phyloP scores from a whole-genome alignment of 495 filamentous ascomycete species.

The Hypoxylon lienhwacheense region DNA sequence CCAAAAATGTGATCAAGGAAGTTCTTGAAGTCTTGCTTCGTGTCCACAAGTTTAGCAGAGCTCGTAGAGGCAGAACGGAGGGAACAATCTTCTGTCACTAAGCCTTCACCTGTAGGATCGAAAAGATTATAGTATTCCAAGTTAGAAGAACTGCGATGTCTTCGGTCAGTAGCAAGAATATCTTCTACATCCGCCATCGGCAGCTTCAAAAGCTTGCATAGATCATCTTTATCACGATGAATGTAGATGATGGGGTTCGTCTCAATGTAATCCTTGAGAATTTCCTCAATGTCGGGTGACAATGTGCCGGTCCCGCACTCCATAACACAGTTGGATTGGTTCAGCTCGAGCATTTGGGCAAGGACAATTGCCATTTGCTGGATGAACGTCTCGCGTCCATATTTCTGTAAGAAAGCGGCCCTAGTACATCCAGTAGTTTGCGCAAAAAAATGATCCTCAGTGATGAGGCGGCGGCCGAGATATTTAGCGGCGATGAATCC shows the following conservation, averaged over 20 bases:
- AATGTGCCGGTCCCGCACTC: slow-evolving; percentile 62
- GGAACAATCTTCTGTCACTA: slow-evolving; percentile 47
- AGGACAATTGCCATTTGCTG: slow-evolving; percentile 64
- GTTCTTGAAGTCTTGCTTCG: slow-evolving; percentile 71
- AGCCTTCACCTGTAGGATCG: slow-evolving; percentile 46
- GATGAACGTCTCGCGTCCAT: slow-evolving; percentile 63
- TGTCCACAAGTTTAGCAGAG: slow-evolving; percentile 62
- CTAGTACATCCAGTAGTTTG: slow-evolving; percentile 65
- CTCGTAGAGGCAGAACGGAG: slow-evolving; percentile 53
- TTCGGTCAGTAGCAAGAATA: slow-evolving; percentile 54
- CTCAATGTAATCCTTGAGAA: slow-evolving; percentile 58
- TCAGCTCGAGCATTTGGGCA: slow-evolving; percentile 64
- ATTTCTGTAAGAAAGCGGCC: slow-evolving; percentile 60
- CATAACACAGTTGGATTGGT: slow-evolving; percentile 68
- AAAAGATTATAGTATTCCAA: slow-evolving; percentile 78
- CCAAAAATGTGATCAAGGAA: slow-evolving; percentile 70
- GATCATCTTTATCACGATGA: slow-evolving; percentile 66
- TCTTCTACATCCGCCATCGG: slow-evolving; percentile 56
- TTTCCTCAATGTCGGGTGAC: slow-evolving; percentile 60
- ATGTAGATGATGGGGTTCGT: slow-evolving; percentile 77
- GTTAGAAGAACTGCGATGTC: slow-evolving; percentile 69
- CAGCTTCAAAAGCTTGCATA: slow-evolving; percentile 62
- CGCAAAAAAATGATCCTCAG: slow-evolving; percentile 71
- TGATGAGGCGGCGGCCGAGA: slow-evolving; percentile 68
- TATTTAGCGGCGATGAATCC: slow-evolving; percentile 76